Base-by-base conservation (phyloP, 2,329 filamentous ascomycete species). In the Botryotinia convoluta region DNA sequence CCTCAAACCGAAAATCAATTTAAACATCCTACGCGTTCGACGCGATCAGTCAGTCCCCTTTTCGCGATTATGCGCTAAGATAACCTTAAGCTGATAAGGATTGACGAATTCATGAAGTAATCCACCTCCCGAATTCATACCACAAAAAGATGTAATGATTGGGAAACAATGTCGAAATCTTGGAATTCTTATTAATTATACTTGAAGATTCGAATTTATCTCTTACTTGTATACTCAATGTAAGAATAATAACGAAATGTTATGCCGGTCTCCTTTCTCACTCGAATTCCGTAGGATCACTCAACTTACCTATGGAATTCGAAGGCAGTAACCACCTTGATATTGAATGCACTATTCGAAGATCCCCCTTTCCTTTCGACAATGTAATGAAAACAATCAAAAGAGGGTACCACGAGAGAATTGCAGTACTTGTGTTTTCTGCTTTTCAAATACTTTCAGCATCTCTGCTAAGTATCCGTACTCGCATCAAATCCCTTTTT, bases 21-120 rank as follows among this genome's bases (percentile, higher is more conserved):
- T 72, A 68, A 59, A 67, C 22, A 32, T 44, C 6, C n/a, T 32
- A 48, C 71, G 71, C 63, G 63, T 68, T 32, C 12, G 69, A 72
- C 71, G 62, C 71, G 71, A 61, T 69, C 48, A 44, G 29, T 37
- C 12, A 29, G 29, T 44, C 12, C 48, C 29, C 7, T 6, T 68
- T 39, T 72, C 64, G 65, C 48, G 48, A 60, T 59, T 45, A 18
- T 22, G 44, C 62, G 51, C 62, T 72, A 72, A 72, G 71, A 72
- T 72, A 72, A 72, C 62, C 37, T 45, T 72, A 72, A 72, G 71
- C 37, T 45, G 70, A 72, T 72, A 72, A 72, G 32, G 32, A 32
- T 54, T 26, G 5, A 39, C 39, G 37, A 62, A 42, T 42, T 22
- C 3, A 16, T 10, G 35, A 39, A 61, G 6, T 57, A 29, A 18